Evolutionary conservation across 2,329 filamentous ascomycete species (phyloP).

Genomic region (Elsinoe perseae): DNA sequence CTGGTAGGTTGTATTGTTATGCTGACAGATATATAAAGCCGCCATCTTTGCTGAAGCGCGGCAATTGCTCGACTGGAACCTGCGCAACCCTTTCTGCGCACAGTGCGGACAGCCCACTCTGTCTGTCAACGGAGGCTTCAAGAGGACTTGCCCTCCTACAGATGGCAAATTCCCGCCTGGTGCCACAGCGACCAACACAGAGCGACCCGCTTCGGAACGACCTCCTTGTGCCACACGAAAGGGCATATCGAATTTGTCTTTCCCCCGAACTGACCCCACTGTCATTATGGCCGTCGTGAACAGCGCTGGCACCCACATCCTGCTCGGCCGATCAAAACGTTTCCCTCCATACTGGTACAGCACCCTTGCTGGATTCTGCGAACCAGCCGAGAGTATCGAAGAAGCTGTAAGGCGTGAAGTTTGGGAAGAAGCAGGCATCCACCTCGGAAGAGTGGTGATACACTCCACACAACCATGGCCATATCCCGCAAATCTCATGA

Average conservation of each 20-base stretch:
- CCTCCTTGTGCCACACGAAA: slow-evolving; percentile 71
- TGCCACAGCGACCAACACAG: slow-evolving; percentile 28
- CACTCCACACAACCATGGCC: slow-evolving; percentile 48
- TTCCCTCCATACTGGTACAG: slow-evolving; percentile 84
- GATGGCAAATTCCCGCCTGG: slow-evolving; percentile 46
- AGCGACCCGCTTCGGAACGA: slow-evolving; percentile 35
- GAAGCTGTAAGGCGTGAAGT: slow-evolving; percentile 46
- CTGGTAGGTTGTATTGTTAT: neutral
- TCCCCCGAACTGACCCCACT: slow-evolving; percentile 86
- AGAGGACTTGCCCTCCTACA: slow-evolving; percentile 67
- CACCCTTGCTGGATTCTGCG: slow-evolving; percentile 58
- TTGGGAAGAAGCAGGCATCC: slow-evolving; percentile 44
- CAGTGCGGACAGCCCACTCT: slow-evolving; percentile 79
- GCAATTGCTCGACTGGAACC: slow-evolving; percentile 88
- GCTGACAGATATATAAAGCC: slow-evolving; percentile 44
- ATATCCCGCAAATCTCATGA: slow-evolving; percentile 48
- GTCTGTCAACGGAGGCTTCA: slow-evolving; percentile 70
- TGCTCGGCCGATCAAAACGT: slow-evolving; percentile 77
- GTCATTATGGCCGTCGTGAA: slow-evolving; percentile 93
- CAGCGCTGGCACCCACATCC: slow-evolving; percentile 63
- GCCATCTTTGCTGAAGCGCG: slow-evolving; percentile 86
- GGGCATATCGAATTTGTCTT: slow-evolving; percentile 81
- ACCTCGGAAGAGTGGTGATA: slow-evolving; percentile 43
- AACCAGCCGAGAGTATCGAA: slow-evolving; percentile 45
- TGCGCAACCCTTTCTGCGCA: slow-evolving; percentile 82